Base-by-base conservation (phyloP, 306 rosid genomes). In the Pyrus betulifolia region DNA sequence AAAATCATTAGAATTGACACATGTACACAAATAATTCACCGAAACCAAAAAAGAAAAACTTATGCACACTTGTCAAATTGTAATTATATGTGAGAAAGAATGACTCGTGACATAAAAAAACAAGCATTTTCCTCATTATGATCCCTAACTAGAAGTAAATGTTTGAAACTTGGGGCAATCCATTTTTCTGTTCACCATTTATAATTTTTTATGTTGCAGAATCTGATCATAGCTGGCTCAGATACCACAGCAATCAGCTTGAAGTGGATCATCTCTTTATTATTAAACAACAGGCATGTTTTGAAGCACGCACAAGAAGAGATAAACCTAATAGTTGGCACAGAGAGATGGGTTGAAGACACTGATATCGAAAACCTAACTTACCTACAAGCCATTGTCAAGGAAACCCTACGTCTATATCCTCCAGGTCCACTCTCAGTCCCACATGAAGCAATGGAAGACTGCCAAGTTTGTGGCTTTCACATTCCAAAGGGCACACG, bases 361-460 rank as follows among this genome's bases (percentile, higher is more conserved):
- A 30, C 78, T 0, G 89, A 90, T 23, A 59, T 82, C 3, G 85
- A 82, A 74, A 78, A 81, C 49, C 27, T 88, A 2, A 74, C 51
- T 22, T 90, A 88, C 65, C 67, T 86, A 6, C 87, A 86, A 80
- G 89, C 92, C 69, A 76, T 86, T 15, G 30, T 82, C 15, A 90
- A 85, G 59, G 96, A 90, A 83, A 82, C 88, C 1, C 13, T 90
- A 2, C 84, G 89, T 28, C 35, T 90, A 9, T 90, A 85, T 71
- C 96, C 91, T 1, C 77, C 96, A 4, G 96, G 78, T 0, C 96
- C 89, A 1, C 69, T 90, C 3, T 62, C 84, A 25, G 80, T 86
- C 1, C 96, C 91, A 4, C 96, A 88, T 21, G 86, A 86, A 68
- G 90, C 91, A n/a, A 80, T 31, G 49, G 79, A 88, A 75, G 91